Evolutionary conservation across 805 yeast species (phyloP).

Genomic region (Yarrowia sp.): DNA sequence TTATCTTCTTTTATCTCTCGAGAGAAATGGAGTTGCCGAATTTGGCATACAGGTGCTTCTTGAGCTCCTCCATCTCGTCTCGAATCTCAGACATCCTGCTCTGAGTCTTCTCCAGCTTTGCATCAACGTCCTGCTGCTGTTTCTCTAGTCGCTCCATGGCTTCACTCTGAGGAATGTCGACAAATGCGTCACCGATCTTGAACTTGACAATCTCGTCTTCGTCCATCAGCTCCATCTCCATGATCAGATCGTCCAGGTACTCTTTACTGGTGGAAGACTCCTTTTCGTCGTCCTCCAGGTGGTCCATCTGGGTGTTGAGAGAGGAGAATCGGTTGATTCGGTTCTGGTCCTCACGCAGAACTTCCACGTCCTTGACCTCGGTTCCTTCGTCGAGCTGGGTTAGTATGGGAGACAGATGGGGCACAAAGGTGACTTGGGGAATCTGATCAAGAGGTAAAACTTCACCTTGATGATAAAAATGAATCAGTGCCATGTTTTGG

Average conservation of each 20-base stretch:
- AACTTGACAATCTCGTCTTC: slow-evolving; percentile 59
- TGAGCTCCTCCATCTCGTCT: slow-evolving; percentile 63
- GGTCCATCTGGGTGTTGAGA: slow-evolving; percentile 73
- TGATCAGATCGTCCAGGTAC: slow-evolving; percentile 80
- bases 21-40: slow-evolving; percentile 89
- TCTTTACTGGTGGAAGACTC: slow-evolving; percentile 74
- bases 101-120: slow-evolving; percentile 57
- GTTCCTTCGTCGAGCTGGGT: slow-evolving; percentile 42
- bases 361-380: slow-evolving; percentile 54
- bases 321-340: slow-evolving; percentile 88
- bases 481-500: too few relatives aligned
- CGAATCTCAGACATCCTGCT: slow-evolving; percentile 60
- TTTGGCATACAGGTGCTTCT: slow-evolving; percentile 79
- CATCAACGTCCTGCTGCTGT: slow-evolving; percentile 63
- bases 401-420: not conserved
- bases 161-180: slow-evolving; percentile 68
- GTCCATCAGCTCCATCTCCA: slow-evolving; percentile 87
- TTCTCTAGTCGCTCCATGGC: slow-evolving; percentile 72
- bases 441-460: too few relatives aligned
- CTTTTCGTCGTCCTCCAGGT: slow-evolving; percentile 58
- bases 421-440: too few relatives aligned
- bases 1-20: slow-evolving; percentile 56
- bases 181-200: slow-evolving; percentile 80
- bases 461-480: too few relatives aligned
- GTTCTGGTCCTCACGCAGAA: slow-evolving; percentile 84